Conservation (phyloP, 257 asterid genomes). For the Solanum peruvianum region DNA sequence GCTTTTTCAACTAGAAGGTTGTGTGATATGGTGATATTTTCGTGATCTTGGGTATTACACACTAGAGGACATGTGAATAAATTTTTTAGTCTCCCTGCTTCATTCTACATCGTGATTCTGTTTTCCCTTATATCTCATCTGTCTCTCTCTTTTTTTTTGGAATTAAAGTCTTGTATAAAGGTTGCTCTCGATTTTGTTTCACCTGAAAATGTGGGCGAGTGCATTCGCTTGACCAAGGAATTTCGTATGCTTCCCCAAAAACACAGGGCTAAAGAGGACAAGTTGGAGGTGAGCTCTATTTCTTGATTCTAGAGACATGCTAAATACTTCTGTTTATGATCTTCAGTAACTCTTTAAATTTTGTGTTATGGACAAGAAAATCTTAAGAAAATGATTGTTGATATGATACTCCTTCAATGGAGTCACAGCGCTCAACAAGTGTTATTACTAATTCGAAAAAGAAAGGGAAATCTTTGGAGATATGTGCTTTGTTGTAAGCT, state of each 20-base stretch:
- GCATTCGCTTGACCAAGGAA: slow-evolving; percentile 49
- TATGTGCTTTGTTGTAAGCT: not conserved
- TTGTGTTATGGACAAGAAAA: not conserved
- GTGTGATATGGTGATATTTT: not conserved
- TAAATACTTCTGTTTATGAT: not conserved
- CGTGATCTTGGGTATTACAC: not conserved
- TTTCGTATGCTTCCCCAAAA: slow-evolving; percentile 50
- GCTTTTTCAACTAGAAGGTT: not conserved
- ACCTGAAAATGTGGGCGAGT: slow-evolving; percentile 60
- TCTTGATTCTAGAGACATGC: not conserved
- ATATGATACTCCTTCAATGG: not conserved
- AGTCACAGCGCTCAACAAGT: not conserved
- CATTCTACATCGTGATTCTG: not conserved
- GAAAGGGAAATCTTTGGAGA: not conserved
- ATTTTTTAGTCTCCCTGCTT: not conserved
- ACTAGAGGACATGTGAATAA: not conserved
- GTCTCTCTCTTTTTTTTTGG: not conserved
- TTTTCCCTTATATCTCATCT: not conserved
- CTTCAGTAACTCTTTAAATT: not conserved
- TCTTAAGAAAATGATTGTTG: not conserved
- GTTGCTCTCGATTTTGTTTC: slow-evolving; percentile 78
- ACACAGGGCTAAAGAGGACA: slow-evolving; percentile 63
- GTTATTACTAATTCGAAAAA: not conserved
- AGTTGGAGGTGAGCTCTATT: slow-evolving; percentile 42
- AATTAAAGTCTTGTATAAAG: slow-evolving; percentile 59